Percentiles rank a stretch among this genome's conserved stretches.
Conservation (phyloP, 2,329 filamentous ascomycete species). For the Blastomyces emzantsi region DNA sequence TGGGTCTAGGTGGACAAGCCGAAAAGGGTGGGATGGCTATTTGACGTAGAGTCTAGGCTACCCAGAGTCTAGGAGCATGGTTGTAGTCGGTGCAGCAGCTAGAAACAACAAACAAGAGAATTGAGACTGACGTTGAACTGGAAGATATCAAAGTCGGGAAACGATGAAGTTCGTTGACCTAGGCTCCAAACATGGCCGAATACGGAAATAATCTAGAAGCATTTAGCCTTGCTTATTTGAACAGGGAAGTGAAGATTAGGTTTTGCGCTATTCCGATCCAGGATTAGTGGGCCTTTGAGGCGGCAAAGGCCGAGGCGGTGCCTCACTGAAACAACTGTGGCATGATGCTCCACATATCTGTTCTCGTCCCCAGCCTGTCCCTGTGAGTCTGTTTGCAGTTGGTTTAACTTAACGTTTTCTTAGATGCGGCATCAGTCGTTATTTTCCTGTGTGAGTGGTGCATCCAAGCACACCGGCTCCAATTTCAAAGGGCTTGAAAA, state of each 20-base stretch:
- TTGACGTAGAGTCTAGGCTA: background rate
- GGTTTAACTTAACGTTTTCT: background rate
- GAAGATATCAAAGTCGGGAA: background rate
- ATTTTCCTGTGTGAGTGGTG: too few species aligned
- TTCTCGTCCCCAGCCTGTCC: background rate
- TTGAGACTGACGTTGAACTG: background rate
- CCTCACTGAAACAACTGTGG: too few species aligned
- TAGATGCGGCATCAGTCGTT: too few species aligned
- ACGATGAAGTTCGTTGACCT: background rate
- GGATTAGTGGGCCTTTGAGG: background rate
- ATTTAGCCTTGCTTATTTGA: background rate
- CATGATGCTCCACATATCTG: background rate
- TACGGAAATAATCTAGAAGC: slow-evolving; percentile 6
- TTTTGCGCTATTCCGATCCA: slow-evolving; percentile 2
- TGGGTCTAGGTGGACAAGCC: background rate
- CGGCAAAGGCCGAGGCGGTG: too few species aligned
- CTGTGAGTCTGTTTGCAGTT: background rate
- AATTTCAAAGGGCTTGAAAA: background rate
- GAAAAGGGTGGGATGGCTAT: background rate
- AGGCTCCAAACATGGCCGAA: background rate
- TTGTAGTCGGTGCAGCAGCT: background rate
- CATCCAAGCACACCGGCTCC: too few species aligned
- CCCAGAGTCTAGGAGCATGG: background rate
- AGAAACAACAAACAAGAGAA: background rate
- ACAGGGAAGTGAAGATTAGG: slow-evolving; percentile 3